Evolutionary conservation across 2,329 filamentous ascomycete species (phyloP), one percentile per base, ranked within the genome.

Genomic region (Fusarium abutilonis): DNA sequence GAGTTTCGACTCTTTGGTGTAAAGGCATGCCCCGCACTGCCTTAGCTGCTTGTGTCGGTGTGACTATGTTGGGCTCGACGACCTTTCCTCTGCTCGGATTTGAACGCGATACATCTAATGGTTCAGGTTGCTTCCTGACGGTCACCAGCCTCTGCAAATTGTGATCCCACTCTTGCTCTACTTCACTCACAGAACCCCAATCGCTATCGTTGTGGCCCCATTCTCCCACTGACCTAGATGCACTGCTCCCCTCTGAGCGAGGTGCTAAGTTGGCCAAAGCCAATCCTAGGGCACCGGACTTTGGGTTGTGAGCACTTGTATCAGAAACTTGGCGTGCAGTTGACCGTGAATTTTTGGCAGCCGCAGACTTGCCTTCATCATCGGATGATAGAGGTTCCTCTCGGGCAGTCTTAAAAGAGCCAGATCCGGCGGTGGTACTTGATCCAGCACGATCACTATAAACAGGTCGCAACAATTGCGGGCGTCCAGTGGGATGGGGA

Each of bases 321-420:
- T 75, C 70, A 8, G 76, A 73, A 15, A 72, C 59, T 40, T 74
- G 78, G n/a, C 77, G 76, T 31, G 80, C 76, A 4, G 80, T 80
- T 42, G 73, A 77, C 58, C 80, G 79, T 1, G 81, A 82, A 1
- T 78, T 76, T 53, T 75, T 77, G 4, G 76, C 64, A 10, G 78
- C 64, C 4, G 80, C 79, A 13, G 77, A 76, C 52, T 70, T 74
- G 53, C 82, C 79, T 57, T 84, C 82, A 49, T 89, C 87, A 28
- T 86, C 86, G 17, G 88, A 89, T 2, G 85, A 85, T 15, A 81
- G 82, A 1, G 84, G 82, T 40, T 84, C 83, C 74, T 93, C 90
- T 35, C 79, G 82, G 5, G 90, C 90, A 3, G 90, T 93, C 64
- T 79, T 87, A 70, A 92, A 93, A 1, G 90, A 92, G 49, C 89